Base-by-base conservation (phyloP, 441 rosid genomes). In the Populus hybrid region DNA sequence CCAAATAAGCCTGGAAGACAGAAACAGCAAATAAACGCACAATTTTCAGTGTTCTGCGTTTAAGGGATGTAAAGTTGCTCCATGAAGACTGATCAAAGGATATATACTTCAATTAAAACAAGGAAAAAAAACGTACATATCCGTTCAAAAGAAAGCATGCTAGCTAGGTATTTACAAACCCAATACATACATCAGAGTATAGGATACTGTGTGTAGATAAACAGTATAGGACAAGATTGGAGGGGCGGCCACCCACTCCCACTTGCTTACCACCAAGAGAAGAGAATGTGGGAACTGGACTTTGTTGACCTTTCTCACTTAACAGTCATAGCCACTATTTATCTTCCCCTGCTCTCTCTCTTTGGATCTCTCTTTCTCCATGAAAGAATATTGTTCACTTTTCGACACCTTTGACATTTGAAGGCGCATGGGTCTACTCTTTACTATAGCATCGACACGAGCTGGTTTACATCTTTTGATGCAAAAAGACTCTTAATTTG, bases 171-270 rank as follows among this genome's bases (percentile, higher is more conserved):
- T 46, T 46, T 14, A 46, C 57, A 12, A 30, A 57, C 66, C 75
- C 64, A 26, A 72, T 19, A 57, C 21, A 72, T 36, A 32, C 21
- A 19, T 10, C 8, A n/a, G 7, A 53, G 36, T 12, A 46, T 46
- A 46, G 57, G 24, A 30, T 69, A 76, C 71, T 71, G 50, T 38
- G 70, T 74, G 24, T 26, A 32, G 7, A 30, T 24, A 21, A 70
- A 66, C 36, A 57, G 79, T 71, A 70, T 30, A 80, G 5, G 85
- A 81, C 88, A 80, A 75, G 73, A 50, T 77, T 67, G 83, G 83
- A 83, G 85, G 81, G 97, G 72, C 75, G 92, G 89, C 88, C 90
- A 91, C 88, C 95, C 84, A 91, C 93, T 87, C 88, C 89, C 91
- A 87, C 93, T 89, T 80, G 86, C 87, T 82, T 87, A 79, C 84